phyloP scores from a whole-genome alignment of 495 filamentous ascomycete genomes.

The Trichoderma reesei region DNA sequence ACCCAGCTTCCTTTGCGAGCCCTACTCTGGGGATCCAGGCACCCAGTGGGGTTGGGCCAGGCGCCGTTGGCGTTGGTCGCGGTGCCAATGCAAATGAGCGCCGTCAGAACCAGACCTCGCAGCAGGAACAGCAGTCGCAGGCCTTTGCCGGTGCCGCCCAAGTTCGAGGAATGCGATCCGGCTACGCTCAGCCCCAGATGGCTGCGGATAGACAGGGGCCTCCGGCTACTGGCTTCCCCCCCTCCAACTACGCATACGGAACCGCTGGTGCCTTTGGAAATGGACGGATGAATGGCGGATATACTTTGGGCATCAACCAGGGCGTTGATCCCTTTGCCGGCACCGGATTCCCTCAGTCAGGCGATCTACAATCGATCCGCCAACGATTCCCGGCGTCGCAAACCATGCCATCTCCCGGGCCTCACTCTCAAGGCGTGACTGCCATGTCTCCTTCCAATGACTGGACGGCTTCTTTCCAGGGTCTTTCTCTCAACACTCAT shows the following conservation, averaged over 20 bases:
- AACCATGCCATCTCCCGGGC: slow-evolving; percentile 14
- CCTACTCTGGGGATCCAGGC: slow-evolving; percentile 60
- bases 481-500: slow-evolving; percentile 43
- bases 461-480: slow-evolving; percentile 41
- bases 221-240: not conserved
- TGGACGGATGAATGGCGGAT: slow-evolving; percentile 24
- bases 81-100: slow-evolving; percentile 33
- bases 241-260: not conserved
- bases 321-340: slow-evolving; percentile 20
- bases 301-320: slow-evolving; percentile 26
- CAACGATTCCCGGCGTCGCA: slow-evolving; percentile 2
- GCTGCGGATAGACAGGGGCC: not conserved
- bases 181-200: not conserved
- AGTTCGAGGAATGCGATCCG: not conserved
- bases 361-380: not conserved
- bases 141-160: not conserved
- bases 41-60: slow-evolving; percentile 52
- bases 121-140: slow-evolving; percentile 26
- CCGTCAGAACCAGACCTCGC: slow-evolving; percentile 28
- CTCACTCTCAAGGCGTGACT: slow-evolving; percentile 31
- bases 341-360: not conserved
- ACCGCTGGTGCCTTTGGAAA: slow-evolving; percentile 6
- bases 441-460: slow-evolving; percentile 29
- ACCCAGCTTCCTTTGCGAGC: slow-evolving; percentile 93
- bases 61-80: slow-evolving; percentile 42